Conservation (phyloP, 176 grass and related monocot species). For the Paspalum vaginatum region DNA sequence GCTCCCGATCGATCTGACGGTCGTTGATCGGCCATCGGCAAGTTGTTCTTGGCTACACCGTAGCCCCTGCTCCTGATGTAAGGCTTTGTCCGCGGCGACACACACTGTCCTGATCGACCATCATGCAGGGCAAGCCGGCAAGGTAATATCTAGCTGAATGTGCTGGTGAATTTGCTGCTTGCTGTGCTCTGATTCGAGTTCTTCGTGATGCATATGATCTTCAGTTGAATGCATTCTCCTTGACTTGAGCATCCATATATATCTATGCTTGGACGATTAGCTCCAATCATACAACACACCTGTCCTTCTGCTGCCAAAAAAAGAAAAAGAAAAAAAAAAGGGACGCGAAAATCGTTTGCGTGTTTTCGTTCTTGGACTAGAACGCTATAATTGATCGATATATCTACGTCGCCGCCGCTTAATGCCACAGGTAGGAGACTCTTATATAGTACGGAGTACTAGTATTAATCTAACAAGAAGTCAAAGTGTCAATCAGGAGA, state of each 20-base stretch:
- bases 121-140: neutral
- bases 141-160: conserved; percentile 13
- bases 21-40: conserved; percentile 49
- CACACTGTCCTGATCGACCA: too few species aligned
- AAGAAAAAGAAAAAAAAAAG: neutral
- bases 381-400: too few species aligned
- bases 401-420: neutral
- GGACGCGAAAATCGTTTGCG: neutral
- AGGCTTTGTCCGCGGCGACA: conserved; percentile 47
- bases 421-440: neutral
- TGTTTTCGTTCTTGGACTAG: conserved; percentile 12
- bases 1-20: neutral
- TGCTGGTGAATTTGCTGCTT: neutral
- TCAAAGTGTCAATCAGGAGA: conserved; percentile 16
- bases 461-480: neutral
- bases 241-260: too few species aligned
- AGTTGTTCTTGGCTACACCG: conserved; percentile 93
- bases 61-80: conserved; percentile 79
- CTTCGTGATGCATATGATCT: neutral
- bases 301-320: neutral
- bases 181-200: neutral
- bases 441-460: too few species aligned
- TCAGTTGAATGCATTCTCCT: neutral
- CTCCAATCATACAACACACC: neutral
- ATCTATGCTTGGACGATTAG: too few species aligned